phyloP scores from a whole-genome alignment of 148 eudicot genomes.

The Polygonum aviculare region DNA sequence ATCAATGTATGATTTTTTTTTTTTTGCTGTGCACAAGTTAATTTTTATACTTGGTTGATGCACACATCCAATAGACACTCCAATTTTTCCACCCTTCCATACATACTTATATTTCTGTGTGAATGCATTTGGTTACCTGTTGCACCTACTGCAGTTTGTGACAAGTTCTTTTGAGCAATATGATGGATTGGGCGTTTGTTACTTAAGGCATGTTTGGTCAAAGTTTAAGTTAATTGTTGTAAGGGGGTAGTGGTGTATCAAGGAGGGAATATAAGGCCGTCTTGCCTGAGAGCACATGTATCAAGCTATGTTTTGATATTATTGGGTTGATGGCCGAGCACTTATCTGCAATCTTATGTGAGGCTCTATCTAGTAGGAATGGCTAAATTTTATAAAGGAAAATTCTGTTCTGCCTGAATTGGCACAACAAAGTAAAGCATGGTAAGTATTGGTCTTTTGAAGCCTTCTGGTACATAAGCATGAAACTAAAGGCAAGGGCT shows the following conservation, averaged over 20 bases:
- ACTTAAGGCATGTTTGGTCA: not conserved
- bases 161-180: not conserved
- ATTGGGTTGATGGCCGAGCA: not conserved
- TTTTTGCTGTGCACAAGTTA: not conserved
- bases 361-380: not conserved
- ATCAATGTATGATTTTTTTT: not conserved
- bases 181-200: not conserved
- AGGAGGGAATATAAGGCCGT: not conserved
- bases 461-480: not conserved
- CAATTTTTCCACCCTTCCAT: not conserved
- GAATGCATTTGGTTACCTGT: not conserved
- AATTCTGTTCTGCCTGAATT: not conserved
- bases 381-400: not conserved
- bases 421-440: not conserved
- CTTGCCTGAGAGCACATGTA: not conserved
- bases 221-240: not conserved
- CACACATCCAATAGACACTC: not conserved
- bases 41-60: not conserved
- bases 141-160: not conserved
- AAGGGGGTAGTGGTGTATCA: not conserved
- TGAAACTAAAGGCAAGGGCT: not conserved
- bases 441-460: not conserved
- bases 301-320: not conserved
- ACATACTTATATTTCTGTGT: not conserved
- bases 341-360: conserved; percentile 2